Base-by-base conservation (phyloP, 2,329 filamentous ascomycete species). In the Sclerotinia borealis region DNA sequence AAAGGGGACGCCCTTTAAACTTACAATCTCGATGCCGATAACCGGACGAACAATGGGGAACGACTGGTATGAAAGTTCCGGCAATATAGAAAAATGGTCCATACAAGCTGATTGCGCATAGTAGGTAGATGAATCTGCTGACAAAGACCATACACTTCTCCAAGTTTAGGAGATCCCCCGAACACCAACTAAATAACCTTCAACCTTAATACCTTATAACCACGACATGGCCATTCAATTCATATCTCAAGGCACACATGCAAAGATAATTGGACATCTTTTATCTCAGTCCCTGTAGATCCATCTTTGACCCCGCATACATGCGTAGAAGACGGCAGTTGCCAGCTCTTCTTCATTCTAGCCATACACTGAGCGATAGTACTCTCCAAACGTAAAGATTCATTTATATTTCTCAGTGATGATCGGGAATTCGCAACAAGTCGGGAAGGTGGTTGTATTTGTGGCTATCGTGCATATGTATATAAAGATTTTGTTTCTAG, bases 361-460 rank as follows among this genome's bases (percentile, higher is more conserved):
- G 17, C 27, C 52, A 45, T 56, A 22, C 39, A 56, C 34, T 39
- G 22, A 39, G 22, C 34, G 9, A 19, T 34, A 22, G 27, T 39
- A 54, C 51, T 54, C 36, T 41, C 39, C 22, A 54, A 47, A 47
- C 25, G n/a, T 9, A 17, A 4, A n/a, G 37, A 29, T 45, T 19
- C 13, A 45, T 13, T 34, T 25, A 36, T 17, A 37, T 22, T 25
- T 34, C 49, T 47, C 25, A 58, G 41, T 39, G 39, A 45, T 49
- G 17, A 5, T 62, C 60, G 43, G 51, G 29, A 37, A 27, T 27
- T 13, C 9, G 19, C 13, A 27, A 31, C 41, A 36, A 62, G 45
- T 58, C 15, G 34, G 60, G 60, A 63, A 63, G 60, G 60, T 63
- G 41, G 43, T 39, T 58, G 17, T n/a, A 17, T 25, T 39, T 27